Evolutionary conservation across 2,329 filamentous ascomycete genomes (phyloP).

Genomic region (Ophiobolus disseminans): DNA sequence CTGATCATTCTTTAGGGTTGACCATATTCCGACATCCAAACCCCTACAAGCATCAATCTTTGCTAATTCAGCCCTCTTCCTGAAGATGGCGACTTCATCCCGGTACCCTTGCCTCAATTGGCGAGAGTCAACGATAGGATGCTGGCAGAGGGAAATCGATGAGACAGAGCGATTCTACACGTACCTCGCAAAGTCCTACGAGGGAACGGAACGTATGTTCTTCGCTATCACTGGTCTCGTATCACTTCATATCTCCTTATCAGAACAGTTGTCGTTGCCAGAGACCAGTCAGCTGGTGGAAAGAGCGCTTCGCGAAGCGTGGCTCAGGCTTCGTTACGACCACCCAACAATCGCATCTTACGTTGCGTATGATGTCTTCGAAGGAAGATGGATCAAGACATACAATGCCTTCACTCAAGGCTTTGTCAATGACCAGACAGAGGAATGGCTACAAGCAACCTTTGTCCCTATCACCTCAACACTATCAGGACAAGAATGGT

Average conservation of each 20-base stretch:
- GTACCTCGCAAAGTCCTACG: constrained; percentile 43
- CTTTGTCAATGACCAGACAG: constrained; percentile 8
- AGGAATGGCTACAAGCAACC: constrained; percentile 41
- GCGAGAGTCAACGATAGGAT: not conserved
- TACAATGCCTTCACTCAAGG: constrained; percentile 24
- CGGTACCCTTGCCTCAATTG: constrained; percentile 8
- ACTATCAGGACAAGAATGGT: constrained; percentile 42
- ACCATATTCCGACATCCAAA: not conserved
- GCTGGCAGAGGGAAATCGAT: constrained; percentile 50
- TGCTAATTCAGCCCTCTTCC: not conserved
- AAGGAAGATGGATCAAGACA: constrained; percentile 35
- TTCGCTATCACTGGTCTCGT: constrained; percentile 54
- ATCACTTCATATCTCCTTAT: constrained; percentile 30
- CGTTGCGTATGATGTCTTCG: constrained; percentile 15
- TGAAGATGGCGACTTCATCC: not conserved
- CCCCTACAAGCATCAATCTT: not conserved
- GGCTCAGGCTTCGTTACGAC: constrained; percentile 43
- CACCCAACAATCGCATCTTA: constrained; percentile 47
- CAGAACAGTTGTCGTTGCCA: not conserved
- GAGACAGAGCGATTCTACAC: constrained; percentile 55
- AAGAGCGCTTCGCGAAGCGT: constrained; percentile 42
- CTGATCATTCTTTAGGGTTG: not conserved
- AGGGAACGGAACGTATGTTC: constrained; percentile 50
- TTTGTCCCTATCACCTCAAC: constrained; percentile 31
- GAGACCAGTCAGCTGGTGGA: constrained; percentile 24